Evolutionary conservation across 1,139 yeast species (phyloP).

Genomic region (Casaregolazyma lundiana): DNA sequence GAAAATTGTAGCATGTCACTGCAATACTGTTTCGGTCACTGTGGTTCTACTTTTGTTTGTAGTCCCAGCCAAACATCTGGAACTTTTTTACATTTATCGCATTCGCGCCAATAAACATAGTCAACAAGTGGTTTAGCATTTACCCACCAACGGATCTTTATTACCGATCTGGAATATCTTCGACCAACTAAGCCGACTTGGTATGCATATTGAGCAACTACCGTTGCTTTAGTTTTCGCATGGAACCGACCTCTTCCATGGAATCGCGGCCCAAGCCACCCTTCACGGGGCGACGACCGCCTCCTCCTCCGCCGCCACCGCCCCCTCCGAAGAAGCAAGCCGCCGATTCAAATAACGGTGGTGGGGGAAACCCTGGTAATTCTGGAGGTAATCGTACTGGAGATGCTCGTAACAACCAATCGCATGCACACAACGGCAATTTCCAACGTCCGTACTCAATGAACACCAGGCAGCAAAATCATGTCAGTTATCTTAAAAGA

Average conservation of each 20-base stretch:
- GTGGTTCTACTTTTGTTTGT: neutral
- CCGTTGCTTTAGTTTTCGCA: neutral
- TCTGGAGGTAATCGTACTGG: neutral
- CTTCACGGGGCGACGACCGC: neutral
- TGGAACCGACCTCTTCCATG: neutral
- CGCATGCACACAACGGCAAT: neutral
- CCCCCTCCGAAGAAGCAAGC: slow-evolving; percentile 1
- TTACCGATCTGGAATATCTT: neutral
- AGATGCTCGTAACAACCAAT: neutral
- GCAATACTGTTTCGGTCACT: neutral
- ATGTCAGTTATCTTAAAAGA: too few relatives aligned
- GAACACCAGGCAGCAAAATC: neutral
- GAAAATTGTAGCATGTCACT: neutral
- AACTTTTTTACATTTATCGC: neutral
- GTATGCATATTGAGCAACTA: neutral
- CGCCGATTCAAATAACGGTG: neutral
- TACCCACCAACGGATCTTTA: neutral
- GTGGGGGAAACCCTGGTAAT: too few relatives aligned
- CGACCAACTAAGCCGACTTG: neutral
- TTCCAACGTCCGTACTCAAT: neutral
- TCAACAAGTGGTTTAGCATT: neutral
- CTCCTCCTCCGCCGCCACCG: neutral
- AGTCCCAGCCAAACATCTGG: neutral
- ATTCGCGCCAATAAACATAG: neutral
- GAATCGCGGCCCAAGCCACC: neutral